Evolutionary conservation across 345 rosid genomes (phyloP), one percentile per base, ranked within the genome.

Genomic region (Kandelia obovata): DNA sequence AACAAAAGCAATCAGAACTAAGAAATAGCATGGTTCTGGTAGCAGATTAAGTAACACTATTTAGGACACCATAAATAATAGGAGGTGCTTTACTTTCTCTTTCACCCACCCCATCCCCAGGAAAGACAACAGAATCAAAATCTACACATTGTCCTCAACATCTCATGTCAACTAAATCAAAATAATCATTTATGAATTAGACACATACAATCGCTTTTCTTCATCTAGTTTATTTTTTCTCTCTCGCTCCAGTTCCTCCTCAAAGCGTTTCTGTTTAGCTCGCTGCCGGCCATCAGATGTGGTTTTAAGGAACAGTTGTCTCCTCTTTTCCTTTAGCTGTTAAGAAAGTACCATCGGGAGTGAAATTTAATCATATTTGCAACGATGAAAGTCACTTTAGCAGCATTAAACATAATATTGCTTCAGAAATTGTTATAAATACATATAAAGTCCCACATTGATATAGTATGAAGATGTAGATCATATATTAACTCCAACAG

Each of bases 241-340:
- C 78, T 89, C 98, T 74, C 87, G 86, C 78, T 91, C 87, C 27
- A 87, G 66, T 78, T 83, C 97, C 79, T 88, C 92, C 67, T 94
- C 98, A 11, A 77, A 66, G 39, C 96, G 95, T 79, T 83, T 94
- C 70, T 94, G 98, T 73, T 87, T 94, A 68, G 98, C 98, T 75
- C 91, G 87, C 77, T 78, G 92, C 66, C 96, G 84, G 32, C 96
- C 98, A 78, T 91, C 95, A 55, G 88, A 81, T 37, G 91, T 91
- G 57, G 96, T 83, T 85, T 91, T 91, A 58, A 94, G 94, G 80
- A 94, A 94, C 60, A 88, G 2, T 80, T 89, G 97, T 70, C 85
- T 83, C 72, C 61, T 89, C 83, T 94, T 94, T 70, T 94, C 98
- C 79, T 89, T 94, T 30, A 91, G 69, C 98, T 94, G 88, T 74